These are phyloP conservation scores for Heracleum sosnowskyi DNA, from an alignment of 129 eudicot genomes.

Conservation along the genomic window DNA sequence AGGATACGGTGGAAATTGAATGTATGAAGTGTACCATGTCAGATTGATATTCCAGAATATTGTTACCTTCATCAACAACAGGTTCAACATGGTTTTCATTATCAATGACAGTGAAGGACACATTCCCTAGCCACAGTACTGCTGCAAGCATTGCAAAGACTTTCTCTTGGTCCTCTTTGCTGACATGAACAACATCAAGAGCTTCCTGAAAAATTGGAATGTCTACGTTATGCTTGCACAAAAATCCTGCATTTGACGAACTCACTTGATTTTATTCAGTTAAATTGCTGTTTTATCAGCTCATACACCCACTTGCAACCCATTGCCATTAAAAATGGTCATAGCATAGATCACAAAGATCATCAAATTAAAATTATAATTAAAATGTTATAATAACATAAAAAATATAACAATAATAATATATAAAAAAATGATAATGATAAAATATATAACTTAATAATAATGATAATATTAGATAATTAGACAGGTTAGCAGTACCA, in stretches of 20 bases:
- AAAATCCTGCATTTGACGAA: neutral
- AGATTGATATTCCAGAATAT: neutral
- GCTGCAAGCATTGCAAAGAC: constrained; percentile 77
- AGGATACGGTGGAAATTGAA: constrained; percentile 68
- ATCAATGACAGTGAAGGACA: constrained; percentile 54
- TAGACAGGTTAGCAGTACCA: constrained; percentile 32
- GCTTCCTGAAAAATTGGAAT: constrained; percentile 58
- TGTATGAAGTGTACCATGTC: constrained; percentile 21
- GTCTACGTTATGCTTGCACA: neutral
- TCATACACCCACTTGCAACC: neutral
- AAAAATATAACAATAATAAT: neutral
- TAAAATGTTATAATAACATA: no score
- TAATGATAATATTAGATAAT: neutral
- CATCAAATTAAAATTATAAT: neutral
- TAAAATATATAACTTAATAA: neutral
- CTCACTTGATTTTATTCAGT: neutral
- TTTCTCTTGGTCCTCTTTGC: constrained; percentile 73
- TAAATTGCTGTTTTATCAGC: neutral
- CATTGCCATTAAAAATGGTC: neutral
- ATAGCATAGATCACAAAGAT: neutral
- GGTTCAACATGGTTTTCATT: constrained; percentile 77
- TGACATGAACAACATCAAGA: constrained; percentile 76
- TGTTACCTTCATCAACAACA: constrained; percentile 73
- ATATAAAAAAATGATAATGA: neutral
- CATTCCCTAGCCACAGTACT: constrained; percentile 83